Evolutionary conservation across 1,139 yeast species (phyloP).

Genomic region (Geotrichum reessii): DNA sequence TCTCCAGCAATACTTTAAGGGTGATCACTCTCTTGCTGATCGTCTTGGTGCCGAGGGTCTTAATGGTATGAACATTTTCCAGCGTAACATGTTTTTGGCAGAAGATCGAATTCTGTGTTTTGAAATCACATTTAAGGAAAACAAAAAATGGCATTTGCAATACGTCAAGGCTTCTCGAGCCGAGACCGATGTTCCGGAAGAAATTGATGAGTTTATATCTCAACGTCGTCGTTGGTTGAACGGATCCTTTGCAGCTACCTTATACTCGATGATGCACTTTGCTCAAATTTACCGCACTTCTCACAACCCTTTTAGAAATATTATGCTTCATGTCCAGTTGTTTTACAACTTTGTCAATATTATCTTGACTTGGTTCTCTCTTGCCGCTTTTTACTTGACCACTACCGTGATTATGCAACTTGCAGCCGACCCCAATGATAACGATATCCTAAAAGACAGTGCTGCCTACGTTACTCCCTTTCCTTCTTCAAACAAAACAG

Average conservation of each 20-base stretch:
- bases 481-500: conserved; percentile 9
- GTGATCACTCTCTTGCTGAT: conserved; percentile 56
- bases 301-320: conserved; percentile 65
- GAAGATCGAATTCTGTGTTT: conserved; percentile 93
- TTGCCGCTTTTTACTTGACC: conserved; percentile 75
- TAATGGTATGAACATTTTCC: conserved; percentile 62
- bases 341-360: conserved; percentile 64
- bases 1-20: conserved; percentile 80
- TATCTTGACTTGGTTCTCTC: conserved; percentile 72
- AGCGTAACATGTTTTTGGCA: conserved; percentile 90
- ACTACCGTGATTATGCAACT: conserved; percentile 46
- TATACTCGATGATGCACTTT: conserved; percentile 73
- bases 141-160: conserved; percentile 77
- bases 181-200: conserved; percentile 92
- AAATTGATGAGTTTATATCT: conserved; percentile 75
- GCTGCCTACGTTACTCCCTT: conserved; percentile 8
- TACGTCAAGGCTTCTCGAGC: conserved; percentile 90
- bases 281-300: conserved; percentile 69
- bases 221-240: conserved; percentile 95
- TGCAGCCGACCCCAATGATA: conserved; percentile 37
- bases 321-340: conserved; percentile 71
- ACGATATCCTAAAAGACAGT: background rate
- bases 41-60: conserved; percentile 45
- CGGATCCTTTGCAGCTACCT: conserved; percentile 94
- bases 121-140: conserved; percentile 78